These are phyloP conservation scores for Pyrenophora seminiperda DNA, from an alignment of 2,329 filamentous ascomycete species.

Conservation along the genomic window DNA sequence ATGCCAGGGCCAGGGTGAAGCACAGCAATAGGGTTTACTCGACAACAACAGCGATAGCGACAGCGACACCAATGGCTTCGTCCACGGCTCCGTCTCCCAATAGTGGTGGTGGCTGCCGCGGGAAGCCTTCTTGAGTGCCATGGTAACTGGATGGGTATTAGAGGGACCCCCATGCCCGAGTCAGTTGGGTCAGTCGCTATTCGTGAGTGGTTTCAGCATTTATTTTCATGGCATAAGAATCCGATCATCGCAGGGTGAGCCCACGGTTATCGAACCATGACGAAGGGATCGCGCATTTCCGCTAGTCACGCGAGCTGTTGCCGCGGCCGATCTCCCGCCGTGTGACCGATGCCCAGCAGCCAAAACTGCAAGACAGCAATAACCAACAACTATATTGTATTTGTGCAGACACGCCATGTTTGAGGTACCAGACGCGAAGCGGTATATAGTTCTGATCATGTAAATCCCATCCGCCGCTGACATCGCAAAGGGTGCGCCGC, in stretches of 20 bases:
- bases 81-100: background rate
- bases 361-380: constrained; percentile 6
- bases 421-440: constrained; percentile 30
- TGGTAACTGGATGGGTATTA: constrained; percentile 13
- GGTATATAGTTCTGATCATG: constrained; percentile 18
- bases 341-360: constrained; percentile 6
- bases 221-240: background rate
- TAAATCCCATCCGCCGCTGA: constrained; percentile 14
- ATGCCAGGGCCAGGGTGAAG: background rate
- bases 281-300: background rate
- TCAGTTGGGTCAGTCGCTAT: constrained; percentile 4
- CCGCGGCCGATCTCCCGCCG: constrained; percentile 15
- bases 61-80: background rate
- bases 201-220: constrained; percentile 3
- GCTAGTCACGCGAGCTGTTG: background rate
- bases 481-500: constrained; percentile 37
- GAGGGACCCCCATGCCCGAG: constrained; percentile 9
- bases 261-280: constrained; percentile 5
- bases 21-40: constrained; percentile 6
- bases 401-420: constrained; percentile 24
- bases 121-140: constrained; percentile 1
- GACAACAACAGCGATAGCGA: too few relatives aligned
- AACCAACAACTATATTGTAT: background rate
- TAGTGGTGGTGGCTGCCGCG: constrained; percentile 4
- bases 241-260: background rate